phyloP scores from a whole-genome alignment of 176 grass and related monocot genomes.

The Zizania latifolia region DNA sequence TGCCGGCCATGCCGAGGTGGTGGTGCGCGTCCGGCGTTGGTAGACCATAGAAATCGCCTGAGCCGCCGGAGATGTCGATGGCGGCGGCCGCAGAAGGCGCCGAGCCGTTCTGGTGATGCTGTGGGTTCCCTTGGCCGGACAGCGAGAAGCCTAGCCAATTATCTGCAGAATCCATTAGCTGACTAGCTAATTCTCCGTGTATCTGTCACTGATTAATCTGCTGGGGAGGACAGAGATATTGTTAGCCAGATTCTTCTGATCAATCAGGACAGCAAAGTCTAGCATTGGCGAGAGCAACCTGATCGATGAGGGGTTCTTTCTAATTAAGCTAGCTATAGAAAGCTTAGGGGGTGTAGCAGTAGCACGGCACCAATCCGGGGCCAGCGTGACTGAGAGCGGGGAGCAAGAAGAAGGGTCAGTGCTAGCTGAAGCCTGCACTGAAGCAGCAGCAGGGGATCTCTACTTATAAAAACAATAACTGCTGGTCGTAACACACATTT shows the following conservation, averaged over 20 bases:
- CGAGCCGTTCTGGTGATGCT: conserved; percentile 37
- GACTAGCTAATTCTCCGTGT: not conserved
- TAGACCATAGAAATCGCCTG: conserved; percentile 38
- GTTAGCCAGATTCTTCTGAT: conserved; percentile 2
- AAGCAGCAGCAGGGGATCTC: not conserved
- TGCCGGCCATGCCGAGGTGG: conserved; percentile 11
- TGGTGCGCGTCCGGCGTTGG: conserved; percentile 14
- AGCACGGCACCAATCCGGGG: too few relatives aligned
- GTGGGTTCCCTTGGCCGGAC: conserved; percentile 50
- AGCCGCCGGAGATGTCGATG: conserved; percentile 44
- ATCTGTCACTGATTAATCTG: not conserved
- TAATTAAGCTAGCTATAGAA: not conserved
- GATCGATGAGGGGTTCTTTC: not conserved
- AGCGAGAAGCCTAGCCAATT: conserved; percentile 78
- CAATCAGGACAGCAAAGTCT: conserved; percentile 5
- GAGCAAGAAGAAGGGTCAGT: not conserved
- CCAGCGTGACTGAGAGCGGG: not conserved
- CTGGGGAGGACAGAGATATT: too few relatives aligned
- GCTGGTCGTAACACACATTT: not conserved
- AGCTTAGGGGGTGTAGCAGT: too few relatives aligned
- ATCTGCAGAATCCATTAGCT: conserved; percentile 53
- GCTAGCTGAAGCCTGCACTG: not conserved
- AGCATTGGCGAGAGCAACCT: conserved; percentile 17
- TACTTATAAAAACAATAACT: not conserved
- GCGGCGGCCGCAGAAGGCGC: not conserved